These are phyloP conservation scores for Puya raimondii DNA, from an alignment of 176 grass and related monocot species.

Conservation along the genomic window DNA sequence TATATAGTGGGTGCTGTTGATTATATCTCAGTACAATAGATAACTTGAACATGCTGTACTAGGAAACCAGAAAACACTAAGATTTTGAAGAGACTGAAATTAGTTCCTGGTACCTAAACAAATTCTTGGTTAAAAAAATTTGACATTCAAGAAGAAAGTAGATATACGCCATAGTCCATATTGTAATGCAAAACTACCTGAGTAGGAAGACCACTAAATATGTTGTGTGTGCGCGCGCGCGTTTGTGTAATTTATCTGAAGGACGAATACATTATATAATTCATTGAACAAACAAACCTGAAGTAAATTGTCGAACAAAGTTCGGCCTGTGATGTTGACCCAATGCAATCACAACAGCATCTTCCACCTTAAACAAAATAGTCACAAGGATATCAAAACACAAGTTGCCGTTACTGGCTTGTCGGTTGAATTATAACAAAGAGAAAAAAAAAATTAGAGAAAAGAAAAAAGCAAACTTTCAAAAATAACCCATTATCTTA, in stretches of 20 bases:
- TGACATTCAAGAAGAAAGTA: neutral
- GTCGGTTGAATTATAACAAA: neutral
- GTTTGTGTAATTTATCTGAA: too few relatives aligned
- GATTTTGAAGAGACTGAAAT: neutral
- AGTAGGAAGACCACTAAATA: too few relatives aligned
- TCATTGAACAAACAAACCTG: constrained; percentile 43
- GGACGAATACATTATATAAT: neutral
- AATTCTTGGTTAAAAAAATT: neutral
- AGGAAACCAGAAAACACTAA: neutral
- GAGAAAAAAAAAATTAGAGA: neutral
- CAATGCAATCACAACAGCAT: constrained; percentile 89
- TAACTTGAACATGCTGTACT: neutral
- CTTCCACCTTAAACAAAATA: constrained; percentile 67
- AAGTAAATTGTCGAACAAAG: constrained; percentile 85
- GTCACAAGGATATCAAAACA: constrained; percentile 10
- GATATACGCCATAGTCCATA: neutral
- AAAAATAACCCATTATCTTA: too few relatives aligned
- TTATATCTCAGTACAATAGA: too few relatives aligned
- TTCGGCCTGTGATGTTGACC: constrained; percentile 78
- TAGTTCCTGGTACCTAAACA: neutral
- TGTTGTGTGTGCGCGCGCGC: too few relatives aligned
- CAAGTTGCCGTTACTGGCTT: constrained; percentile 13
- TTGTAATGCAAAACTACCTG: too few relatives aligned
- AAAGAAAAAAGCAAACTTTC: too few relatives aligned
- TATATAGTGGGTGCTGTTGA: too few relatives aligned